Evolutionary conservation across 129 eudicot species (phyloP).

Genomic region (Chrysanthemum makinoi): DNA sequence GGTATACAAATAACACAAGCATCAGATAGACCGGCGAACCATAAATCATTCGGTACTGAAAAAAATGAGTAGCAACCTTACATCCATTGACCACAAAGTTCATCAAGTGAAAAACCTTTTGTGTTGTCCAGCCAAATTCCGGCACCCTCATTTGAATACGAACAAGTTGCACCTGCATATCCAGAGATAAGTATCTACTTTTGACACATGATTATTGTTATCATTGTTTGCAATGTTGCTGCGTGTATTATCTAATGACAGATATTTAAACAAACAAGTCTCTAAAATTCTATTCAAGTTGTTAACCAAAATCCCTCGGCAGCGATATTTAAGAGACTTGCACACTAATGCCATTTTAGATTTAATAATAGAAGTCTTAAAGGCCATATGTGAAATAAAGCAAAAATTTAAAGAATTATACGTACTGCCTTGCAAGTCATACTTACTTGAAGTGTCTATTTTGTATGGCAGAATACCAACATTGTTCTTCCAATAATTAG

Average conservation of each 20-base stretch:
- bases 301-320: conserved; percentile 1
- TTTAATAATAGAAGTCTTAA: no score
- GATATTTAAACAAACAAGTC: not conserved
- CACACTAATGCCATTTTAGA: no score
- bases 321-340: not conserved
- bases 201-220: not conserved
- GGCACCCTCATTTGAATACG: conserved; percentile 77
- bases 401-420: no score
- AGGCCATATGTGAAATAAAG: no score
- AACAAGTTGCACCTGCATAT: conserved; percentile 62
- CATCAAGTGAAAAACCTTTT: conserved; percentile 80
- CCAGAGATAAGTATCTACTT: conserved; percentile 10
- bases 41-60: conserved; percentile 15
- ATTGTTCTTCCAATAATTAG: not conserved
- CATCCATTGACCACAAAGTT: conserved; percentile 74
- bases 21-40: conserved; percentile 18
- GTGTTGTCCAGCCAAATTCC: conserved; percentile 79
- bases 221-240: not conserved
- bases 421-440: not conserved
- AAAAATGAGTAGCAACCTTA: conserved; percentile 43
- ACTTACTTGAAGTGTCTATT: not conserved
- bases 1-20: not conserved
- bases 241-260: not conserved
- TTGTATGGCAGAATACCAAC: not conserved
- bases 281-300: not conserved